Evolutionary conservation across 2,329 filamentous ascomycete species (phyloP), one percentile per base, ranked within the genome.

Genomic region (Aureobasidium namibiae): DNA sequence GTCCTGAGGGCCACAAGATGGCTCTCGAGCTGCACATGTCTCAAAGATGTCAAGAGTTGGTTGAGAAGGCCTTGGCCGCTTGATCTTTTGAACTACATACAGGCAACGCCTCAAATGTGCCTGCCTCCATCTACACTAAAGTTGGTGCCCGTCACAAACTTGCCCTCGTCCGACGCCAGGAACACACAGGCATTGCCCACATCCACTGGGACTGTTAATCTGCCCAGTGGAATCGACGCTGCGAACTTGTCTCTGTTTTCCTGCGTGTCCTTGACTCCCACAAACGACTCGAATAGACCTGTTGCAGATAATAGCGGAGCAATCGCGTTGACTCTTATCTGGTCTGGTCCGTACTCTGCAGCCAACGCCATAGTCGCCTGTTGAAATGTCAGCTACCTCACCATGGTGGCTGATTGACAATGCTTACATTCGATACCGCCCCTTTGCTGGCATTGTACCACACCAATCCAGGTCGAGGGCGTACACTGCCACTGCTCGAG

Each of bases 401-500:
- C 29, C 18, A 24, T 8, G 18, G 16, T 18, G 16, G 21, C 9
- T 26, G 18, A 10, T 16, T 13, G 45, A 29, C 36, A 16, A 10
- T 1, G 67, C 68, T 70, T 44, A 70, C 83, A 74, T 81, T 70
- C 63, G 68, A 71, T 26, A 86, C 80, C 0, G 85, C 85, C 0
- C 81, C 84, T 68, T 89, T 89, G 44, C 80, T 82, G 1, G 85
- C 83, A 66, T 87, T 88, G 66, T 88, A 88, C 85, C 85, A 88
- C 1, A 85, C 84, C 46, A 88, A 67, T 0, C 83, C 81, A 0
- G 82, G 82, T 24, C 85, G 75, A 0, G 85, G 86, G 26, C 86
- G 73, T 8, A 78, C 76, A 3, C 80, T 84, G 0, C 84, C 85
- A 0, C 85, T 86, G 1, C 82, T 86, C 0, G 85, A 83, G 52